Conservation (phyloP, 2,329 filamentous ascomycete genomes). For the Seiridium unicorne region DNA sequence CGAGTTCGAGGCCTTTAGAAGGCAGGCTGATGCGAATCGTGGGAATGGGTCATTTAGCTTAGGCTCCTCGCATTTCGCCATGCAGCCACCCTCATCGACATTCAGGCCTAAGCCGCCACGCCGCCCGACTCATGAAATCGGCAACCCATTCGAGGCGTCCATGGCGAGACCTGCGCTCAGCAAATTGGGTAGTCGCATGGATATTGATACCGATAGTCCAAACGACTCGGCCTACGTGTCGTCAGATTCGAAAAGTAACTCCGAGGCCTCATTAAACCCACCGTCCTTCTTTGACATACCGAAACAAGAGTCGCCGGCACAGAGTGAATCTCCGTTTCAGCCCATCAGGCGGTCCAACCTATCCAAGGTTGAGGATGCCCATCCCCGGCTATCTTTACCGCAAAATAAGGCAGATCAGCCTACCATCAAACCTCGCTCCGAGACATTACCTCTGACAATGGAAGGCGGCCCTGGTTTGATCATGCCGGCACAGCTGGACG, state of each 20-base stretch:
- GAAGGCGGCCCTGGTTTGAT: conserved; percentile 53
- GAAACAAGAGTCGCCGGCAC: conserved; percentile 44
- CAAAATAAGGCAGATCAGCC: conserved; percentile 43
- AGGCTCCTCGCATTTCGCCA: conserved; percentile 43
- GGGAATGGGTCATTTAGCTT: conserved; percentile 46
- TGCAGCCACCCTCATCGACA: conserved; percentile 23
- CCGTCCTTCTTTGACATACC: conserved; percentile 39
- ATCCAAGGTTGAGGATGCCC: conserved; percentile 47
- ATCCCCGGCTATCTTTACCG: conserved; percentile 54
- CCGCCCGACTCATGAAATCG: conserved; percentile 48
- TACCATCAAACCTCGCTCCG: conserved; percentile 37
- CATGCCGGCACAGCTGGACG: conserved; percentile 50
- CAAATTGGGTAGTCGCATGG: conserved; percentile 30
- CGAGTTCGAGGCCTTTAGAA: conserved; percentile 78
- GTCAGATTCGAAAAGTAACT: conserved; percentile 52
- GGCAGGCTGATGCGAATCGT: conserved; percentile 66
- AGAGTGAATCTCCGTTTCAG: conserved; percentile 31
- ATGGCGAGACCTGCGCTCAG: conserved; percentile 17
- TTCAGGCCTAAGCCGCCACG: conserved; percentile 42
- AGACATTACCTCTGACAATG: conserved; percentile 51
- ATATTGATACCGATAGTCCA: conserved; percentile 43
- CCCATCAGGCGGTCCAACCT: conserved; percentile 27
- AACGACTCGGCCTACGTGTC: conserved; percentile 56
- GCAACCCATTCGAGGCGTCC: conserved; percentile 34
- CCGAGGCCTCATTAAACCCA: conserved; percentile 43